Evolutionary conservation across 768 basidiomycete species (phyloP).

Genomic region (Podaxis pistillaris): DNA sequence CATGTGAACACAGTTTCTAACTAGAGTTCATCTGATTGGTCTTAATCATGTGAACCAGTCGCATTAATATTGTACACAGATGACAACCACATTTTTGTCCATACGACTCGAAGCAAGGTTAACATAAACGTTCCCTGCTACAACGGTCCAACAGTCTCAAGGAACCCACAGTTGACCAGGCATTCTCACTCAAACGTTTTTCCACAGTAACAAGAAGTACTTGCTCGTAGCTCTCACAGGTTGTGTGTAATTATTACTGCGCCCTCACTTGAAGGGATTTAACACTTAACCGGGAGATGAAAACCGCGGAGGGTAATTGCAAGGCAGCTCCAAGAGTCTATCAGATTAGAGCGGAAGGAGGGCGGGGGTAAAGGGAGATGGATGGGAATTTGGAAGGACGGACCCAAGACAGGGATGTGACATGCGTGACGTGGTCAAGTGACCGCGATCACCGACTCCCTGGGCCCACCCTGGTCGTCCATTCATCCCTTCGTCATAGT

Average conservation of each 20-base stretch:
- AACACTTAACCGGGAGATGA: background rate
- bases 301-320: background rate
- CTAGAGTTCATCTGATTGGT: background rate
- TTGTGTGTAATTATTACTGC: background rate
- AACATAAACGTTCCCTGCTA: too few relatives aligned
- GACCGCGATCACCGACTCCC: background rate
- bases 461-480: background rate
- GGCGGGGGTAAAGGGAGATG: background rate
- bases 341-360: background rate
- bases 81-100: background rate
- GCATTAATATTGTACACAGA: background rate
- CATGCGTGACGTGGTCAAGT: constrained; percentile 10
- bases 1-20: constrained; percentile 2
- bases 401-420: background rate
- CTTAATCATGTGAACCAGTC: background rate
- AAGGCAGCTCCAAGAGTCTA: background rate
- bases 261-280: background rate
- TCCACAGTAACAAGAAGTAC: background rate
- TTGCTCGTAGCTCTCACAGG: background rate
- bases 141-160: too few relatives aligned
- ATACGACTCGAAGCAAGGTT: background rate
- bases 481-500: background rate
- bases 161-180: too few relatives aligned
- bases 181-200: background rate
- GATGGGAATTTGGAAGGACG: background rate